Evolutionary conservation across 768 basidiomycete genomes (phyloP).

Genomic region (Sarcomyxa edulis): DNA sequence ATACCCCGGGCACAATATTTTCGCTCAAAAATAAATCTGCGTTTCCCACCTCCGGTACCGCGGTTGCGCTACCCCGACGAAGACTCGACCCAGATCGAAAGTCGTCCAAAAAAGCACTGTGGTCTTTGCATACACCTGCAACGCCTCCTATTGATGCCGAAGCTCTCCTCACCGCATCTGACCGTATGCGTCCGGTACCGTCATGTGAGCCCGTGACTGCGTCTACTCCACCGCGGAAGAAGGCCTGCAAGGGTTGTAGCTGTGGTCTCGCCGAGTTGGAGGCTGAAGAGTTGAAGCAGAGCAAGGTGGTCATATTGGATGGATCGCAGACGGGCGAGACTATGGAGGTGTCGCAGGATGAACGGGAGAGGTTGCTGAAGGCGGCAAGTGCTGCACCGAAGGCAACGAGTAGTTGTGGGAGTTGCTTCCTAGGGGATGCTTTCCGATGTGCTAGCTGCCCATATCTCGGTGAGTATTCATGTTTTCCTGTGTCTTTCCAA

Average conservation of each 20-base stretch:
- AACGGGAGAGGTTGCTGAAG: conserved; percentile 57
- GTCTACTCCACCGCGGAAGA: conserved; percentile 63
- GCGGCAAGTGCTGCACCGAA: conserved; percentile 74
- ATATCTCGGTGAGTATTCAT: conserved; percentile 74
- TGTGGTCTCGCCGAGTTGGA: conserved; percentile 96
- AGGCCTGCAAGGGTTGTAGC: conserved; percentile 93
- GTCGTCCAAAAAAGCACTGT: conserved; percentile 80
- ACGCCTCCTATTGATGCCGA: conserved; percentile 79
- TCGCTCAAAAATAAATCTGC: conserved; percentile 33
- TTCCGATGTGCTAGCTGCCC: conserved; percentile 96
- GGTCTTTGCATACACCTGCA: conserved; percentile 69
- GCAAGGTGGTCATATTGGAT: conserved; percentile 66
- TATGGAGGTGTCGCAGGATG: conserved; percentile 48
- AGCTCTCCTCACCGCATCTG: conserved; percentile 75
- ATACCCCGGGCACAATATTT: conserved; percentile 31
- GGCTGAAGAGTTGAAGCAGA: conserved; percentile 64
- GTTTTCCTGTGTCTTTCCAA: conserved; percentile 4
- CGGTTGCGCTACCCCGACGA: conserved; percentile 48
- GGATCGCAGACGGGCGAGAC: conserved; percentile 56
- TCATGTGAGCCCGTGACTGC: conserved; percentile 63
- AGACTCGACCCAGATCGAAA: conserved; percentile 43
- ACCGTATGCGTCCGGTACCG: conserved; percentile 73
- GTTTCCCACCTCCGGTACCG: conserved; percentile 24
- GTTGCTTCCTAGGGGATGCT: conserved; percentile 96
- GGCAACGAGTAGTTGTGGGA: conserved; percentile 96